Conservation (phyloP, 441 rosid genomes). For the Corymbia citriodora region DNA sequence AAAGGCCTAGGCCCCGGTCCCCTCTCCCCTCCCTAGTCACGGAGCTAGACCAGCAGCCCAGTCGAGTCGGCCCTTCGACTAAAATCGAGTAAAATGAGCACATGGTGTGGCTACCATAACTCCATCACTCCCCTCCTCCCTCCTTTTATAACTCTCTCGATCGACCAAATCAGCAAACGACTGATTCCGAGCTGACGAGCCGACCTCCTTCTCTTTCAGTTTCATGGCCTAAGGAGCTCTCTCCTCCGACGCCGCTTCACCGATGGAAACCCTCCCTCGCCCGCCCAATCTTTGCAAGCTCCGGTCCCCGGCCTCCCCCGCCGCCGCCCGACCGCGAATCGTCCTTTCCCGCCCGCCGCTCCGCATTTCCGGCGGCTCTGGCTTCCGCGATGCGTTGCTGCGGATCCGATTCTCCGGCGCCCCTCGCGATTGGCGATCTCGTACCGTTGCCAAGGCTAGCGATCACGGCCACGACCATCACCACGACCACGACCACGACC, state of each 20-base stretch:
- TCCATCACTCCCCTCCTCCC: not conserved
- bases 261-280: constrained; percentile 18
- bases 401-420: not conserved
- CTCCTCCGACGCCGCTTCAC: not conserved
- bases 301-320: constrained; percentile 2
- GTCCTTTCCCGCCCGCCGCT: not conserved
- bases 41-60: not conserved
- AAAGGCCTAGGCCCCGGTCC: too few relatives aligned
- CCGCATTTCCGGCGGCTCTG: not conserved
- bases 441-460: constrained; percentile 17
- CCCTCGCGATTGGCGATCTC: not conserved
- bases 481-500: constrained; percentile 1
- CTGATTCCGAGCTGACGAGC: not conserved
- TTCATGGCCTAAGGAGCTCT: constrained; percentile 35
- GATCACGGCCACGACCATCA: constrained; percentile 20
- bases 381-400: not conserved
- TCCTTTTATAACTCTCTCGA: not conserved
- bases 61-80: not conserved
- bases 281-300: constrained; percentile 25
- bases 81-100: not conserved
- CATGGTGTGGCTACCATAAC: constrained; percentile 16
- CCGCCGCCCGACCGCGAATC: not conserved
- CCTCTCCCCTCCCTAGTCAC: not conserved
- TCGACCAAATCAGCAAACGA: not conserved
- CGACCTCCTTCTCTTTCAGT: not conserved